Percentiles rank a stretch among this genome's conserved stretches.
phyloP scores from a whole-genome alignment of 495 filamentous ascomycete species.

The Podospora pseudopauciseta region DNA sequence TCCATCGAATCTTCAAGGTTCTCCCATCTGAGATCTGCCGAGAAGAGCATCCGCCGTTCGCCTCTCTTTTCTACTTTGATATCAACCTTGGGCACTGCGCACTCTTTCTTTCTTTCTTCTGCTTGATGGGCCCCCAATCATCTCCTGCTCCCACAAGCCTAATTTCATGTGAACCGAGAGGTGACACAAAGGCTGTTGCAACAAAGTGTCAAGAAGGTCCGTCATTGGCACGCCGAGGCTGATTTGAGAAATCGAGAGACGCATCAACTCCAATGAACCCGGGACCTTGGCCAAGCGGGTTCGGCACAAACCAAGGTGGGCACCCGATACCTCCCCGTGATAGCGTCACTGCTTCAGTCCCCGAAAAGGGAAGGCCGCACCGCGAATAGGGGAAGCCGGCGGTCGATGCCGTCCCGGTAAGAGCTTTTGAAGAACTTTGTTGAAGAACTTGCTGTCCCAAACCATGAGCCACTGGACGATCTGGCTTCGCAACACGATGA shows the following conservation, averaged over 20 bases:
- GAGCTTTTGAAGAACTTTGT: not conserved
- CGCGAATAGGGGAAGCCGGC: not conserved
- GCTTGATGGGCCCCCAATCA: too few species aligned
- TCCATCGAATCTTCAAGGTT: too few species aligned
- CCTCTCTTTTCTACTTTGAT: not conserved
- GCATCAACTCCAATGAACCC: slow-evolving; percentile 6
- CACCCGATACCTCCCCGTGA: slow-evolving; percentile 8
- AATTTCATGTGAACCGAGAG: not conserved
- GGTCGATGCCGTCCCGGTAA: not conserved
- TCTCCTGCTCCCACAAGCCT: not conserved
- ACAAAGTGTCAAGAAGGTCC: slow-evolving; percentile 1
- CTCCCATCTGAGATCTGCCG: too few species aligned
- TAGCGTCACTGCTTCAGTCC: slow-evolving; percentile 6
- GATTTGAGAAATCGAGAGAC: slow-evolving; percentile 1
- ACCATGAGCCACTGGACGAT: not conserved
- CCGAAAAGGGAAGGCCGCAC: slow-evolving; percentile 8
- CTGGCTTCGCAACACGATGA: too few species aligned
- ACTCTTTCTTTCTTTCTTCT: too few species aligned
- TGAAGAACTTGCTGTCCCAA: not conserved
- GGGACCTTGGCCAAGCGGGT: slow-evolving; percentile 6
- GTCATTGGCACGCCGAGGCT: slow-evolving; percentile 1
- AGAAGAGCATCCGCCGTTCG: not conserved
- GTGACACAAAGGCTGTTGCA: not conserved
- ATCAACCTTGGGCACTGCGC: not conserved
- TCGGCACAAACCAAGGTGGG: not conserved